Base-by-base conservation (phyloP, 1,284 basidiomycete genomes). In the Tremellales sp. region DNA sequence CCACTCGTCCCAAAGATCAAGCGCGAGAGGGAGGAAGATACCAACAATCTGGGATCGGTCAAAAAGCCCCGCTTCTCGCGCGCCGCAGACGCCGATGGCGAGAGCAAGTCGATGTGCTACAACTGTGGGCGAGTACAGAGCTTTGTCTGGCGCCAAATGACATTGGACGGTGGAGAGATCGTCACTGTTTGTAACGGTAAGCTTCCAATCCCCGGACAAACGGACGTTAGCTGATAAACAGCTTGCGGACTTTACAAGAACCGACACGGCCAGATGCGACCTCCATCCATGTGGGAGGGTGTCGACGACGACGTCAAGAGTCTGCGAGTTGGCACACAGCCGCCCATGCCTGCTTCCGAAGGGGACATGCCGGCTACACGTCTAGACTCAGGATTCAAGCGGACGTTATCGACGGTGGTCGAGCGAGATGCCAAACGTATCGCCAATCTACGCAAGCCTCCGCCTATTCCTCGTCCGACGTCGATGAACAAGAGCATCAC, bases 171-270 rank as follows among this genome's bases (percentile, higher is more conserved):
- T 31, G 67, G 65, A 21, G 53, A 61, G 43, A 53, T 56, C 2
- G 59, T 65, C 33, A 54, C 65, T 41, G 67, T 72, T 11, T 74
- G 72, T 57, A 74, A 74, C 57, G 68, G 68, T 70, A 40, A 58
- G 68, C 36, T 39, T 39, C 36, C 8, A n/a, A n/a, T 39, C 8
- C 19, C 36, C 10, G 19, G 11, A 7, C 8, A 39, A 19, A 8
- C 10, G 15, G 29, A 31, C 29, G 8, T 15, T 31, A 39, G 10
- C 36, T 39, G 36, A 21, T 8, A 39, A 39, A 17, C 29, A 70
- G 72, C 72, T n/a, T 74, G 72, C 43, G 72, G 72, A 1, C 54
- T 74, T 23, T 74, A 72, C 58, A 72, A 61, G 61, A 71, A 74
- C 53, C 68, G 70, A 56, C 61, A 57, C 35, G 54, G 63, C 7